These are phyloP conservation scores for Phytophthora syringae DNA, from an alignment of 352 stramenopile species.

Conservation along the genomic window DNA sequence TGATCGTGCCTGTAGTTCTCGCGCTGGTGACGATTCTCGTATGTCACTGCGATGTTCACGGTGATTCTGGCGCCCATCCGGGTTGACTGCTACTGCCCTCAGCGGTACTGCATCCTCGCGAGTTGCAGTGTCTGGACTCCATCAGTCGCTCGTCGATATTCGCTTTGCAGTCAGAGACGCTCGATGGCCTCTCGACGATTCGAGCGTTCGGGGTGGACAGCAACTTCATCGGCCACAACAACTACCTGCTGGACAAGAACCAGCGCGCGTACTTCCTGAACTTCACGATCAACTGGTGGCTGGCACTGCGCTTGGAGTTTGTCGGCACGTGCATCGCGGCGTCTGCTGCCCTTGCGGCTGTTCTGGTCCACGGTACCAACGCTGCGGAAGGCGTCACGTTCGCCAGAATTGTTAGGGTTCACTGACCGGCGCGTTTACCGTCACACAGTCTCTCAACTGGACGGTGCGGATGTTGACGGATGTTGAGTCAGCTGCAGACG, in stretches of 20 bases:
- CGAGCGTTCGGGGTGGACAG: constrained; percentile 67
- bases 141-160: constrained; percentile 94
- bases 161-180: constrained; percentile 93
- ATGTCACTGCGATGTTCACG: constrained; percentile 61
- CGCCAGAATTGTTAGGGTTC: constrained; percentile 63
- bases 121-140: constrained; percentile 96
- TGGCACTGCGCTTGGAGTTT: constrained; percentile 71
- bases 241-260: constrained; percentile 61
- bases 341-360: constrained; percentile 48
- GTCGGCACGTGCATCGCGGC: constrained; percentile 60
- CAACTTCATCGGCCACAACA: constrained; percentile 53
- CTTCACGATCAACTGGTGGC: constrained; percentile 73
- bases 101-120: constrained; percentile 93
- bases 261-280: constrained; percentile 74
- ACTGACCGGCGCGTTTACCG: constrained; percentile 70
- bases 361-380: constrained; percentile 47
- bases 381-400: constrained; percentile 39
- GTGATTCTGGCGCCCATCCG: constrained; percentile 65
- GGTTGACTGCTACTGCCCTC: constrained; percentile 57
- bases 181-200: constrained; percentile 95
- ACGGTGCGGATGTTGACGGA: no score
- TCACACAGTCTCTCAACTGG: constrained; percentile 79
- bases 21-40: constrained; percentile 61
- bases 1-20: constrained; percentile 52
- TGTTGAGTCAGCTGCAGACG: constrained; percentile 73